Evolutionary conservation across 495 filamentous ascomycete genomes (phyloP).

Genomic region (Penicillium mononematosum): DNA sequence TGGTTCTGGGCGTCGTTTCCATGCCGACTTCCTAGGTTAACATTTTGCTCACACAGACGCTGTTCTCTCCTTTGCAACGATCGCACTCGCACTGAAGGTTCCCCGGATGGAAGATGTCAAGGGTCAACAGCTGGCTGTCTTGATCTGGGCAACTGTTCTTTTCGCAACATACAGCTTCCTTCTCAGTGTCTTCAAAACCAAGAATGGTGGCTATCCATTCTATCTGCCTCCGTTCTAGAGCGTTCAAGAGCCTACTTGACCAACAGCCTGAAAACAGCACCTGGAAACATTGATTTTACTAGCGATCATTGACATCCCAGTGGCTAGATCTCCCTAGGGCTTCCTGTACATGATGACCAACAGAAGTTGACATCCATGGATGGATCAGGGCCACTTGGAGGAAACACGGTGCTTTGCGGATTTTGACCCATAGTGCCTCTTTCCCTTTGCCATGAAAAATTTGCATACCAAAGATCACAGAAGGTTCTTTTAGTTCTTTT

Average conservation of each 20-base stretch:
- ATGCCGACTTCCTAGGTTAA: constrained; percentile 11
- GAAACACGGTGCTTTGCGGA: not conserved
- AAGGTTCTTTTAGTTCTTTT: not conserved
- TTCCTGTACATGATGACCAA: not conserved
- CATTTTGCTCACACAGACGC: constrained; percentile 62
- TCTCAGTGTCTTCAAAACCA: constrained; percentile 86
- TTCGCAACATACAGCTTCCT: constrained; percentile 89
- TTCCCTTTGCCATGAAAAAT: not conserved
- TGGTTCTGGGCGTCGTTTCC: not conserved
- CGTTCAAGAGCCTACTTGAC: constrained; percentile 51
- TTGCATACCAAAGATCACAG: not conserved
- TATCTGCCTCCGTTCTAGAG: constrained; percentile 82
- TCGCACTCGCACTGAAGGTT: constrained; percentile 85
- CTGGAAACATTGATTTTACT: not conserved
- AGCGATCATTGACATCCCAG: not conserved
- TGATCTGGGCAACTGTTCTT: constrained; percentile 78
- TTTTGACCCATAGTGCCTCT: not conserved
- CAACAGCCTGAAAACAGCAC: not conserved
- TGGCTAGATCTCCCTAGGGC: not conserved
- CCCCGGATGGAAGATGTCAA: constrained; percentile 78
- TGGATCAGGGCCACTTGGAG: not conserved
- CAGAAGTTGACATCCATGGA: not conserved
- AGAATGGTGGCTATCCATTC: constrained; percentile 96
- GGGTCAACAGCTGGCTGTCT: constrained; percentile 75
- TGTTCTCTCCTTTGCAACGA: constrained; percentile 85